Percentiles rank a stretch among this genome's conserved stretches.
These are phyloP conservation scores for Pseudopithomyces maydicus DNA, from an alignment of 2,329 filamentous ascomycete species.

Conservation along the genomic window DNA sequence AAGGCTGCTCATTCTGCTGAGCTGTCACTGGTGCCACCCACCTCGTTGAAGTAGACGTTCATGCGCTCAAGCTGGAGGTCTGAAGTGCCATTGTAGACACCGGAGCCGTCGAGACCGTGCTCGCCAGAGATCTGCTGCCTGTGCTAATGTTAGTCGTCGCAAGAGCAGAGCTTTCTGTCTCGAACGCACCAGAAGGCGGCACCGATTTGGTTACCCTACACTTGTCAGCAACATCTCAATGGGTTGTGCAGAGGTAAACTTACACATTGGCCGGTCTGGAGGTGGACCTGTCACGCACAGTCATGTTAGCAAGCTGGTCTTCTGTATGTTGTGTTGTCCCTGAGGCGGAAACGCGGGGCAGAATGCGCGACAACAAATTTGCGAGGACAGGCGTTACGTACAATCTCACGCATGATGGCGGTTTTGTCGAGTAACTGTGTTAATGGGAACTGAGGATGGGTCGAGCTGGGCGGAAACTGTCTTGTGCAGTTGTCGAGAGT, in stretches of 20 bases:
- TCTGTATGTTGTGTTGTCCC: constrained; percentile 43
- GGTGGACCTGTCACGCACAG: constrained; percentile 79
- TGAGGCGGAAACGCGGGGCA: constrained; percentile 49
- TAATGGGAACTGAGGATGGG: constrained; percentile 39
- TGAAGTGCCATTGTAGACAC: constrained; percentile 96
- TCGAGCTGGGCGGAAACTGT: constrained; percentile 32
- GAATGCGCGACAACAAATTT: constrained; percentile 52
- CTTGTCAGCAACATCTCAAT: constrained; percentile 34
- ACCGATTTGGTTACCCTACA: constrained; percentile 99
- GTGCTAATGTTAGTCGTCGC: constrained; percentile 21
- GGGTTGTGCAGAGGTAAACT: constrained; percentile 46
- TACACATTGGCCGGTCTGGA: constrained; percentile 99
- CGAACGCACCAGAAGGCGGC: constrained; percentile 91
- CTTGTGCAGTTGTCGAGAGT: constrained; percentile 33
- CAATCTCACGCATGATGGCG: constrained; percentile 71
- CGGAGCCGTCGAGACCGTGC: constrained; percentile 97
- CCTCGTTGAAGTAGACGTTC: constrained; percentile 99
- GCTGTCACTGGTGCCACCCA: constrained; percentile 44
- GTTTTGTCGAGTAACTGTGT: constrained; percentile 26
- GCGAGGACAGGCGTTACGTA: constrained; percentile 51
- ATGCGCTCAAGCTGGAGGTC: constrained; percentile 99
- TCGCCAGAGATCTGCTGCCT: constrained; percentile 64
- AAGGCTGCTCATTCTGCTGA: constrained; percentile 11
- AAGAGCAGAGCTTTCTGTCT: constrained; percentile 9
- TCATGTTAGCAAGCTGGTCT: constrained; percentile 60